Percentiles rank a stretch among this genome's conserved stretches.
These are phyloP conservation scores for Crotalaria pallida DNA, from an alignment of 306 rosid genomes.

Conservation along the genomic window DNA sequence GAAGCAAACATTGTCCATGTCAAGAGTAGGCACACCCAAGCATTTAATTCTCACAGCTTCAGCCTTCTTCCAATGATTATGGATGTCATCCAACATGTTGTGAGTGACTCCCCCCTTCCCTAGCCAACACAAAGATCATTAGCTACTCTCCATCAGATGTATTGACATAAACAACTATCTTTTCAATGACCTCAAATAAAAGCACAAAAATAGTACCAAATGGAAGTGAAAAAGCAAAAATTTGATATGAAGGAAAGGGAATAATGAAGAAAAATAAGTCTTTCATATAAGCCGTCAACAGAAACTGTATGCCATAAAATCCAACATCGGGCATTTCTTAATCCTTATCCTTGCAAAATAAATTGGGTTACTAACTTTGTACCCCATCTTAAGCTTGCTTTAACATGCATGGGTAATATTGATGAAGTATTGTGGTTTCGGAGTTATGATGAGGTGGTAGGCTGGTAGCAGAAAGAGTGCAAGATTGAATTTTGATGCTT, in stretches of 20 bases:
- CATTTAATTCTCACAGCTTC: conserved; percentile 97
- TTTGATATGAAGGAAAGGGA: neutral
- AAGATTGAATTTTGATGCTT: too few species aligned
- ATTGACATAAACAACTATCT: neutral
- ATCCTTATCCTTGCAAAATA: too few species aligned
- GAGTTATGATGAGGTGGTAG: too few species aligned
- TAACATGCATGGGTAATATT: too few species aligned
- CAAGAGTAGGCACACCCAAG: conserved; percentile 93
- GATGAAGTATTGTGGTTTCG: too few species aligned
- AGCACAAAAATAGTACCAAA: neutral
- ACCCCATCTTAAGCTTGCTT: neutral
- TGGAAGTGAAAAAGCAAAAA: neutral
- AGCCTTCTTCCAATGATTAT: conserved; percentile 88
- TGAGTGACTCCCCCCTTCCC: conserved; percentile 93
- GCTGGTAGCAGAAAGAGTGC: too few species aligned
- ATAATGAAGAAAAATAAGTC: neutral
- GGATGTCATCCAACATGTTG: conserved; percentile 84
- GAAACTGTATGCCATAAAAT: neutral
- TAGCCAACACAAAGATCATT: conserved; percentile 30
- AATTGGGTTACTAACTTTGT: neutral
- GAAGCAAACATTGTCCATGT: conserved; percentile 86
- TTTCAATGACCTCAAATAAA: neutral
- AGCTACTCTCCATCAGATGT: neutral
- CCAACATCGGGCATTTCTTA: neutral
- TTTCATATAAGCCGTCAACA: neutral